Percentiles rank a stretch among this genome's conserved stretches.
Evolutionary conservation across 2,329 filamentous ascomycete genomes (phyloP).

Genomic region (Talaromyces sp.): DNA sequence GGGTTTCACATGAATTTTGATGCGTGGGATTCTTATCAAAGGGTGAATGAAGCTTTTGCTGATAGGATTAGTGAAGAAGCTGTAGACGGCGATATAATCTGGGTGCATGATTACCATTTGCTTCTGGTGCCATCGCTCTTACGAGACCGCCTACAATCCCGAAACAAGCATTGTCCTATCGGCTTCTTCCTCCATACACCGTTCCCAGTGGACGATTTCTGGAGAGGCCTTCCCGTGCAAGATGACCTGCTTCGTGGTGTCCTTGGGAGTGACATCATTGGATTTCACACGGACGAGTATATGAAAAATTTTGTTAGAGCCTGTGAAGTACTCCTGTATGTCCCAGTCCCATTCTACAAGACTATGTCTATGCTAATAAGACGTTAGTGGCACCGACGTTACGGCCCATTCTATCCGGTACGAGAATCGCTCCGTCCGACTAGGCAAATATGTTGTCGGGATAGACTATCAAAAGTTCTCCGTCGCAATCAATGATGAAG

Average conservation of each 20-base stretch:
- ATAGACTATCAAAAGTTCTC: slow-evolving; percentile 94
- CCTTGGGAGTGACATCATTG: slow-evolving; percentile 83
- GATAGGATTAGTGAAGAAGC: slow-evolving; percentile 79
- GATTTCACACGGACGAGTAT: slow-evolving; percentile 97
- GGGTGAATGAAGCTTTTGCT: slow-evolving; percentile 86
- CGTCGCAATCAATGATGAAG: slow-evolving; percentile 74
- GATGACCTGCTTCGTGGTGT: slow-evolving; percentile 80
- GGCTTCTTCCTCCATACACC: slow-evolving; percentile 94
- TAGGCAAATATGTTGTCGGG: slow-evolving; percentile 93
- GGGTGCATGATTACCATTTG: slow-evolving; percentile 94
- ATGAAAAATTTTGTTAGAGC: slow-evolving; percentile 86
- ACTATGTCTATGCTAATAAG: too few species aligned
- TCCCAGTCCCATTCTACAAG: slow-evolving; percentile 52
- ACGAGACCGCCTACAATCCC: slow-evolving; percentile 69
- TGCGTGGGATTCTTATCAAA: slow-evolving; percentile 81
- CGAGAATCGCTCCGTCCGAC: slow-evolving; percentile 76
- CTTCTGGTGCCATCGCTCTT: slow-evolving; percentile 91
- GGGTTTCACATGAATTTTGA: slow-evolving; percentile 91
- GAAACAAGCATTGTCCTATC: slow-evolving; percentile 82
- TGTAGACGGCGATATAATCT: slow-evolving; percentile 83
- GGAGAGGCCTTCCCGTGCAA: slow-evolving; percentile 83
- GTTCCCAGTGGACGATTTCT: slow-evolving; percentile 89
- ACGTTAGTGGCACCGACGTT: too few species aligned
- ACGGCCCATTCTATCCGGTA: slow-evolving; percentile 87
- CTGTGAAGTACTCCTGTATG: slow-evolving; percentile 78